Conservation (phyloP, 768 basidiomycete genomes). For the Pleurotus salmoneostramineus region DNA sequence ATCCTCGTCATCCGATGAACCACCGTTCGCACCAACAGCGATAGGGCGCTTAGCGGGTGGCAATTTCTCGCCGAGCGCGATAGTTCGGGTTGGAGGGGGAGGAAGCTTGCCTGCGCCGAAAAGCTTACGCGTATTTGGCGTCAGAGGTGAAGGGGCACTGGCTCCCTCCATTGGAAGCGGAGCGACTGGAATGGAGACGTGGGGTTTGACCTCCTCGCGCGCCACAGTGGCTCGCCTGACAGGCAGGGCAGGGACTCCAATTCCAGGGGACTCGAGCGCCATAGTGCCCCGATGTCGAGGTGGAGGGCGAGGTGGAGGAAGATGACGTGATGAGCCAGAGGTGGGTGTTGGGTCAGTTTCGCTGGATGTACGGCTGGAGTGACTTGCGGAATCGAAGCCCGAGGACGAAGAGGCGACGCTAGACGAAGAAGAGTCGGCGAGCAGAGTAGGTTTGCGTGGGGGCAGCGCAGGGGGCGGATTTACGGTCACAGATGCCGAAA, state of each 20-base stretch:
- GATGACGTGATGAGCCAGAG: conserved; percentile 14
- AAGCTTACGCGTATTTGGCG: conserved; percentile 32
- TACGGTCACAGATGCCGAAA: not conserved
- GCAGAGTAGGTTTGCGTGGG: conserved; percentile 3
- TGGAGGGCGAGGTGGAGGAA: conserved; percentile 29
- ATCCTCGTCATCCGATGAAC: conserved; percentile 48
- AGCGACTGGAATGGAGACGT: conserved; percentile 17
- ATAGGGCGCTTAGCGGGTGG: conserved; percentile 53
- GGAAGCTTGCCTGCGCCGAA: conserved; percentile 44
- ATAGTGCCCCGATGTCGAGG: conserved; percentile 25
- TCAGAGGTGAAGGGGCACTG: conserved; percentile 15
- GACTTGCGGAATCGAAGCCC: conserved; percentile 17
- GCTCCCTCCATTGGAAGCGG: conserved; percentile 21
- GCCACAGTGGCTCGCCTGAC: conserved; percentile 30
- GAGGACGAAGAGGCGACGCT: not conserved
- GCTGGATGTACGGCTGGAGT: conserved; percentile 36
- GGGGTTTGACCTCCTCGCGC: conserved; percentile 13
- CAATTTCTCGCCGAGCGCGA: conserved; percentile 64
- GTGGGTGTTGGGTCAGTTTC: conserved; percentile 23
- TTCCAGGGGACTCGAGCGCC: conserved; percentile 10
- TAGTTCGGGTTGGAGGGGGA: conserved; percentile 74
- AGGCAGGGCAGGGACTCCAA: conserved; percentile 42
- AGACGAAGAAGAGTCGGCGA: not conserved
- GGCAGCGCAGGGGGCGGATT: conserved; percentile 8
- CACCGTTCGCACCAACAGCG: conserved; percentile 22